These are phyloP conservation scores for Rhodamnia argentea DNA, from an alignment of 345 rosid species.

Conservation along the genomic window DNA sequence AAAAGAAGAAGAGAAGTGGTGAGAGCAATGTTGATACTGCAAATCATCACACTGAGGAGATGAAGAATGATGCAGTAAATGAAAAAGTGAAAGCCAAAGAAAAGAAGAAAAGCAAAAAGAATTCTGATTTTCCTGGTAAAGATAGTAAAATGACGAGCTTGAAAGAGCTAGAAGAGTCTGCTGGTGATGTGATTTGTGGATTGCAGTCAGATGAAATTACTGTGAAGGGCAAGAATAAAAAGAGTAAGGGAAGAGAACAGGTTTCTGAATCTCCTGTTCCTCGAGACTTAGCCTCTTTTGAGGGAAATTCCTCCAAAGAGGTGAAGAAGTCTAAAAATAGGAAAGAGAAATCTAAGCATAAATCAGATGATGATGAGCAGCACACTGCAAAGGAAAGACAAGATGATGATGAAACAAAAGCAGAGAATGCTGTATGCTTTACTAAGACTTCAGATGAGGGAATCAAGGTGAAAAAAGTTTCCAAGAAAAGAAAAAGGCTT, in stretches of 20 bases:
- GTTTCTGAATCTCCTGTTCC: constrained; percentile 9
- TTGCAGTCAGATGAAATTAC: not conserved
- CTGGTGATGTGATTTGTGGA: not conserved
- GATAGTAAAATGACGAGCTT: not conserved
- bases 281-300: not conserved
- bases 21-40: not conserved
- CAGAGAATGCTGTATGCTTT: not conserved
- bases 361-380: constrained; percentile 9
- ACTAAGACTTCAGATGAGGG: constrained; percentile 6
- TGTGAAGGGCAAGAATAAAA: constrained; percentile 31
- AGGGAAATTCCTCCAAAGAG: constrained; percentile 4
- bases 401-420: not conserved
- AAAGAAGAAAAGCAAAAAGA: constrained; percentile 6
- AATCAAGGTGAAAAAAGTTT: constrained; percentile 18
- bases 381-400: not conserved
- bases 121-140: constrained; percentile 4
- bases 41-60: not conserved
- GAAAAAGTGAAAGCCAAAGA: constrained; percentile 8
- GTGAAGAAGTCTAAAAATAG: constrained; percentile 30
- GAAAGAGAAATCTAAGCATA: constrained; percentile 29
- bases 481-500: constrained; percentile 71
- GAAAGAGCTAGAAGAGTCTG: constrained; percentile 4
- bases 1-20: constrained; percentile 9
- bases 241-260: constrained; percentile 27
- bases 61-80: not conserved